These are phyloP conservation scores for Diaporthe humulicola DNA, from an alignment of 2,329 filamentous ascomycete species.

Conservation along the genomic window DNA sequence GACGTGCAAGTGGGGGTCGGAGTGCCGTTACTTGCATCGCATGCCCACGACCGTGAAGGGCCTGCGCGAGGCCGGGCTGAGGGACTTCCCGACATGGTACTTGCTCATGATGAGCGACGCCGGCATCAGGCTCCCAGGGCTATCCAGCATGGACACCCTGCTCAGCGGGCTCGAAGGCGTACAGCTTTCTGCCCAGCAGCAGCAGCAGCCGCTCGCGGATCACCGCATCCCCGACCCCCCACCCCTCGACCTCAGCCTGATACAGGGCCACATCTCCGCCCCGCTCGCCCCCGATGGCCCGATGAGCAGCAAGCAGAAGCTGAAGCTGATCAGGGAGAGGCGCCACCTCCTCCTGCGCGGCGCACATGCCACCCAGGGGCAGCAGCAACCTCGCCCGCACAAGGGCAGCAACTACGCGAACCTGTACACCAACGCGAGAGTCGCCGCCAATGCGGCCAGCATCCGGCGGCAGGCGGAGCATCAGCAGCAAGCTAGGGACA, in stretches of 20 bases:
- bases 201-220: not conserved
- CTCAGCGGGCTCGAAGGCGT: not conserved
- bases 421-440: slow-evolving; percentile 31
- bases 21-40: slow-evolving; percentile 59
- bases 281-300: slow-evolving; percentile 8
- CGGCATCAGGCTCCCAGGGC: not conserved
- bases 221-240: not conserved
- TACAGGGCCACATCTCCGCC: slow-evolving; percentile 30
- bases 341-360: slow-evolving; percentile 19
- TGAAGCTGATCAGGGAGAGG: slow-evolving; percentile 29
- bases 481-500: slow-evolving; percentile 14
- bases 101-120: slow-evolving; percentile 29
- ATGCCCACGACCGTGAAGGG: slow-evolving; percentile 60
- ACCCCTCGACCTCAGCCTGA: slow-evolving; percentile 12
- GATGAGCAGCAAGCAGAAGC: slow-evolving; percentile 6
- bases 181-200: not conserved
- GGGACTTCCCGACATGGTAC: slow-evolving; percentile 60
- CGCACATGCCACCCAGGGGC: not conserved
- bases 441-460: slow-evolving; percentile 27
- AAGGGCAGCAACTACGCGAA: not conserved
- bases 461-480: slow-evolving; percentile 15
- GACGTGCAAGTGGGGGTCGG: slow-evolving; percentile 58
- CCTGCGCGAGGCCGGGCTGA: slow-evolving; percentile 57
- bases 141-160: not conserved
- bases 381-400: not conserved